These are phyloP conservation scores for Trichoderma arundinaceum DNA, from an alignment of 2,329 filamentous ascomycete species.

Conservation along the genomic window DNA sequence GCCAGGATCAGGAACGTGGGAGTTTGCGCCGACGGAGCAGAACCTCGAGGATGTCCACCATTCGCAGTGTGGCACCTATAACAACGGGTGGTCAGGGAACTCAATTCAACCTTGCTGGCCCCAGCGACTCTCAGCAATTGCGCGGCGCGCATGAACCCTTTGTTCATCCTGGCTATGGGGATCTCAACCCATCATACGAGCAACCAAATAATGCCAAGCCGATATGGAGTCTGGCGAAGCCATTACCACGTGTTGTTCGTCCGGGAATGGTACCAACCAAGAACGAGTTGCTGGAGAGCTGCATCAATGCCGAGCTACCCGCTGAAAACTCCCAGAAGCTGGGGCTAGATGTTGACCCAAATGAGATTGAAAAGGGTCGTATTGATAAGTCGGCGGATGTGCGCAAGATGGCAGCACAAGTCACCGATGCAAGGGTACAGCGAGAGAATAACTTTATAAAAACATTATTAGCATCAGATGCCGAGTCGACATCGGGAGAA, in stretches of 20 bases:
- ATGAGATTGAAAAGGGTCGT: constrained; percentile 23
- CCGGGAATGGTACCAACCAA: constrained; percentile 22
- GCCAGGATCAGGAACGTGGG: neutral
- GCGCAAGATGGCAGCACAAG: constrained; percentile 20
- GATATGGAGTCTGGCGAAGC: constrained; percentile 22
- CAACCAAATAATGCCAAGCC: constrained; percentile 10
- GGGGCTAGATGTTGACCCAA: constrained; percentile 15
- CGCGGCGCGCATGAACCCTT: no score
- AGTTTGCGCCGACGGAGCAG: constrained; percentile 14
- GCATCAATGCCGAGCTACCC: constrained; percentile 2
- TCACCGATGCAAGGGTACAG: constrained; percentile 17
- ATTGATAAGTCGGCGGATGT: constrained; percentile 12
- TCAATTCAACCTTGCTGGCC: constrained; percentile 21
- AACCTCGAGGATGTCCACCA: constrained; percentile 12
- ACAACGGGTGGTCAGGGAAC: constrained; percentile 8
- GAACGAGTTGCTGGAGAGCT: constrained; percentile 14
- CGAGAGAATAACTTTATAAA: neutral
- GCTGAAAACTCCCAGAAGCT: constrained; percentile 23
- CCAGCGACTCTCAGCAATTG: neutral
- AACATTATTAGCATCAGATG: no score
- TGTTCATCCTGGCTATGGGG: no score
- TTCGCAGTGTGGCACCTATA: constrained; percentile 16
- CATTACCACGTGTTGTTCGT: constrained; percentile 17
- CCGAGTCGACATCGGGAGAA: no score
- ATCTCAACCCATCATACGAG: no score